phyloP scores from a whole-genome alignment of 2,329 filamentous ascomycete genomes.

The Trichothecium sympodiale region DNA sequence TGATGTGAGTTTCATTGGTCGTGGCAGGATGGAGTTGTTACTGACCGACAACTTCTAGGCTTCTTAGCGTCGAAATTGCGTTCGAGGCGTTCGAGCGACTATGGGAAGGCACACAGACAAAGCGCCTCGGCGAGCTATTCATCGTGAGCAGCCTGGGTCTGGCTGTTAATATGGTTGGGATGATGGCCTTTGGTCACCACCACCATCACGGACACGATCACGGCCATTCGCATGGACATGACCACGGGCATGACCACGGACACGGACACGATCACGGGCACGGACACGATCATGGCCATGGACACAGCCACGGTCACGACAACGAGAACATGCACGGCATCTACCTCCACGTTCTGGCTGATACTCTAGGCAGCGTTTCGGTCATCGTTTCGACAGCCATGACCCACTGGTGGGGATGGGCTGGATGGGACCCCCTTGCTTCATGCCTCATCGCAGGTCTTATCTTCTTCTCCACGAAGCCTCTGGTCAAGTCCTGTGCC shows the following conservation, averaged over 20 bases:
- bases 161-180: conserved; percentile 82
- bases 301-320: conserved; percentile 43
- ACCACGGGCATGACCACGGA: conserved; percentile 30
- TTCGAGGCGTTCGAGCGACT: conserved; percentile 88
- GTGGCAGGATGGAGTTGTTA: too few relatives aligned
- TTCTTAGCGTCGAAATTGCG: conserved; percentile 92
- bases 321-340: conserved; percentile 99
- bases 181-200: conserved; percentile 70
- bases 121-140: conserved; percentile 75
- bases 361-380: conserved; percentile 86
- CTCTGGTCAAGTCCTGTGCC: conserved; percentile 76
- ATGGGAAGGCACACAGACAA: conserved; percentile 71
- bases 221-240: conserved; percentile 23
- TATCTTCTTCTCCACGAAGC: conserved; percentile 86
- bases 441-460: conserved; percentile 88
- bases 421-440: conserved; percentile 88
- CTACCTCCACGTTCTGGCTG: conserved; percentile 88
- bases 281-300: conserved; percentile 22
- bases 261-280: conserved; percentile 30
- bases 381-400: conserved; percentile 87
- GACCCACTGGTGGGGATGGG: conserved; percentile 80
- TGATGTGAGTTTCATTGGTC: conserved; percentile 53
- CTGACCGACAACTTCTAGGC: conserved; percentile 33
- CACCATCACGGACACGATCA: conserved; percentile 35
- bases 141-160: conserved; percentile 80